Evolutionary conservation across 2,329 filamentous ascomycete species (phyloP).

Genomic region (Talaromyces rugulosus): DNA sequence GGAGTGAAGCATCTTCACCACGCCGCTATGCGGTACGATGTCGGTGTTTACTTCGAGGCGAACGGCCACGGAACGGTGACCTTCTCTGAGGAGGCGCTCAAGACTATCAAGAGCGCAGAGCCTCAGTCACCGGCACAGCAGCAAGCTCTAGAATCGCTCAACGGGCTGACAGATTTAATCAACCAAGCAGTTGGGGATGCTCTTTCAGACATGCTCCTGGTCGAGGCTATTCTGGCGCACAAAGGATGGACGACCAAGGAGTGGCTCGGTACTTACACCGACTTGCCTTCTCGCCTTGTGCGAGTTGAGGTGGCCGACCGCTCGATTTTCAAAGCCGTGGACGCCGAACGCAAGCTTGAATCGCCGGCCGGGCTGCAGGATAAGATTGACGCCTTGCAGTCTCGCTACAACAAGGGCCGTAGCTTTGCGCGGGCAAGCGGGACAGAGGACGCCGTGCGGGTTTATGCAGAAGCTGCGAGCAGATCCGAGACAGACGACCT

Average conservation of each 20-base stretch:
- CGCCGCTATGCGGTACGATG: constrained; percentile 88
- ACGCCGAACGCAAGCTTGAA: constrained; percentile 84
- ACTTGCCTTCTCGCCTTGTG: constrained; percentile 92
- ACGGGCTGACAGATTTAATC: constrained; percentile 82
- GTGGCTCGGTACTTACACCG: constrained; percentile 89
- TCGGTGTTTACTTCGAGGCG: constrained; percentile 97
- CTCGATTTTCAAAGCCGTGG: constrained; percentile 78
- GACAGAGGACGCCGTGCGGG: constrained; percentile 91
- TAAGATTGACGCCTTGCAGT: constrained; percentile 81
- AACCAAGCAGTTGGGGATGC: constrained; percentile 98
- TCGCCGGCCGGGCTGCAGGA: constrained; percentile 74
- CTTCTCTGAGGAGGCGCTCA: constrained; percentile 80
- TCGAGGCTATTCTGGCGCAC: constrained; percentile 93
- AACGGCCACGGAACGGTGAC: constrained; percentile 97
- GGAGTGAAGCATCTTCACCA: constrained; percentile 98
- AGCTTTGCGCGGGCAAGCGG: constrained; percentile 90
- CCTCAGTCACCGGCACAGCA: constrained; percentile 90
- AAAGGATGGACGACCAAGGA: constrained; percentile 86
- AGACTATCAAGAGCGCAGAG: constrained; percentile 70
- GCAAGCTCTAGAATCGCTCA: constrained; percentile 78
- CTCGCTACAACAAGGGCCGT: constrained; percentile 84
- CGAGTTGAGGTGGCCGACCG: constrained; percentile 86
- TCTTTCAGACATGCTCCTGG: constrained; percentile 89
- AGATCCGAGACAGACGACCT: constrained; percentile 87
- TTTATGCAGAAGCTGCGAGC: constrained; percentile 92